Percentiles rank a stretch among this genome's conserved stretches.
Conservation (phyloP, 108 stramenopile genomes). For the Discostella stelligeroides region DNA sequence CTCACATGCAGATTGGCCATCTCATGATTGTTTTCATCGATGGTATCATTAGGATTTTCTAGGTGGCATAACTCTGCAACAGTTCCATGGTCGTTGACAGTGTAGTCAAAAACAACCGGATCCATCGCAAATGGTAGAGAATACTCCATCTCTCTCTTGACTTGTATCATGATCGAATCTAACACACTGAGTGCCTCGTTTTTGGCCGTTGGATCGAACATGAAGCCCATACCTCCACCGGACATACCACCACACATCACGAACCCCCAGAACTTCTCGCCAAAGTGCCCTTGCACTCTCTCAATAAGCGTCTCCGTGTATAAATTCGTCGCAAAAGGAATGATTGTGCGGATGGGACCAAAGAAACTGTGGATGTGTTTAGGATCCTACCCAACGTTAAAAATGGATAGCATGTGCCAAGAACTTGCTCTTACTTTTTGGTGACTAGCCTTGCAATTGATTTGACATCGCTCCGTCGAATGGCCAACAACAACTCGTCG, state of each 20-base stretch:
- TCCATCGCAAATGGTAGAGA: conserved; percentile 68
- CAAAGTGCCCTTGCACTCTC: conserved; percentile 45
- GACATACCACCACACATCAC: conserved; percentile 58
- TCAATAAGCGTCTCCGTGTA: conserved; percentile 65
- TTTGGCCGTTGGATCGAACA: conserved; percentile 57
- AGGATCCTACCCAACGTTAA: too few species aligned
- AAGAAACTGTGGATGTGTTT: conserved; percentile 38
- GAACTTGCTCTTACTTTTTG: conserved; percentile 25
- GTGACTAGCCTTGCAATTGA: conserved; percentile 56
- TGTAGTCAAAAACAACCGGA: conserved; percentile 61
- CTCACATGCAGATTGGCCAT: not conserved
- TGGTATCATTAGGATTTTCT: conserved; percentile 6
- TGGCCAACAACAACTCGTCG: conserved; percentile 56
- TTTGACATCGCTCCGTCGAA: conserved; percentile 45
- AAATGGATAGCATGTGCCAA: too few species aligned
- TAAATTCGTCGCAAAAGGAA: conserved; percentile 62
- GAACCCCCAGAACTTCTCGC: conserved; percentile 61
- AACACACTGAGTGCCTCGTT: conserved; percentile 38
- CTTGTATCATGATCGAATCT: conserved; percentile 57
- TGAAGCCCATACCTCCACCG: conserved; percentile 71
- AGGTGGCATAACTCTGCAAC: conserved; percentile 36
- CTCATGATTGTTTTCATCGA: not conserved
- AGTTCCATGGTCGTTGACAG: conserved; percentile 59
- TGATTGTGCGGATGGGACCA: conserved; percentile 52
- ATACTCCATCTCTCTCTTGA: conserved; percentile 60